Evolutionary conservation across 2,329 filamentous ascomycete genomes (phyloP).

Genomic region (Claviceps pusilla): DNA sequence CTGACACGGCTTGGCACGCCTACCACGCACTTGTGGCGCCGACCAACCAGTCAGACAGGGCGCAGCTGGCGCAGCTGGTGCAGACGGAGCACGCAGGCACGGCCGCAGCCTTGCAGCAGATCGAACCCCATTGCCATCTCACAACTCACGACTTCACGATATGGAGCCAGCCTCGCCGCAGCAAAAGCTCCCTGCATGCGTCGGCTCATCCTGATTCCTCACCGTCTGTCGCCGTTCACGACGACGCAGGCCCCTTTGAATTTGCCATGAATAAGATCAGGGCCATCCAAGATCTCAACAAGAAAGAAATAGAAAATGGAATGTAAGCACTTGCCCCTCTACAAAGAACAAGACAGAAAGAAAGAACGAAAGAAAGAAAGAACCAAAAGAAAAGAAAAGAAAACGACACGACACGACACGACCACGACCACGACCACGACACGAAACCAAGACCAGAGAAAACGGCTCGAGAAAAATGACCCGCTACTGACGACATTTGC

Average conservation of each 20-base stretch:
- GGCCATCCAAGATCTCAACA: conserved; percentile 83
- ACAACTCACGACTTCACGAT: no score
- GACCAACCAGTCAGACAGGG: no score
- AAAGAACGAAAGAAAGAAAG: no score
- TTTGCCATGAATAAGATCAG: conserved; percentile 79
- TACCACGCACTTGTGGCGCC: no score
- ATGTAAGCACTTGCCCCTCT: conserved; percentile 31
- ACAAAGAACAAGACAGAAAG: no score
- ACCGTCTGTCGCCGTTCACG: background rate
- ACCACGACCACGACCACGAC: no score
- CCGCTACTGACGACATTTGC: conserved; percentile 11
- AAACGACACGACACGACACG: no score
- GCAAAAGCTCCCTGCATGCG: background rate
- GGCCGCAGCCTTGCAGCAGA: conserved; percentile 6
- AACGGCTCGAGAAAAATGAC: background rate
- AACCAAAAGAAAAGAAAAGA: background rate
- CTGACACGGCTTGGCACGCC: background rate
- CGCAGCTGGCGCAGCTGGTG: no score
- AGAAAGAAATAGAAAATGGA: conserved; percentile 81
- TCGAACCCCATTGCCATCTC: no score
- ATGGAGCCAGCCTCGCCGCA: background rate
- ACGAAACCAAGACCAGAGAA: no score
- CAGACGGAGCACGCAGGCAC: no score
- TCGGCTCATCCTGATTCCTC: background rate
- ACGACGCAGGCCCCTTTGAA: background rate